Evolutionary conservation across 108 stramenopile genomes (phyloP).

Genomic region (Nitzschia sp.): DNA sequence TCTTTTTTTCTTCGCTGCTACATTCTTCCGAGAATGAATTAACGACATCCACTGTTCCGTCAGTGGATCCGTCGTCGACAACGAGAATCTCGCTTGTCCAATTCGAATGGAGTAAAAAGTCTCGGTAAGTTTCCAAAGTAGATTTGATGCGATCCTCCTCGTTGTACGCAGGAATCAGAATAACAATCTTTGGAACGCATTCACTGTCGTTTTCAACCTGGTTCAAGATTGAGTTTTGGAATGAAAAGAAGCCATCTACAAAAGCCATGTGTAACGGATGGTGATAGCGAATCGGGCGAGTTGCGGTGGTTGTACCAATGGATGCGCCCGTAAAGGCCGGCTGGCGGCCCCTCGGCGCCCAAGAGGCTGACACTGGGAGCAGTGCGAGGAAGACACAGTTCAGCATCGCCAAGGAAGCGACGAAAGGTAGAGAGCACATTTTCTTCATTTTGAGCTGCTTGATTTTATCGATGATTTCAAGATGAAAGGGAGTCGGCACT

Average conservation of each 20-base stretch:
- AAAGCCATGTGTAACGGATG: not conserved
- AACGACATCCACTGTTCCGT: slow-evolving; percentile 47
- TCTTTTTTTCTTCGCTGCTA: slow-evolving; percentile 22
- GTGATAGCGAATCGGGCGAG: not conserved
- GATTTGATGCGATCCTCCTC: slow-evolving; percentile 65
- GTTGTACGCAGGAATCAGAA: slow-evolving; percentile 82
- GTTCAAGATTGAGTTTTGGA: not conserved
- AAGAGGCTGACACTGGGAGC: not conserved
- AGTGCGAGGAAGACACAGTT: not conserved
- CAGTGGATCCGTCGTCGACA: slow-evolving; percentile 80
- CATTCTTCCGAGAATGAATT: not conserved
- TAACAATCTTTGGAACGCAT: slow-evolving; percentile 39
- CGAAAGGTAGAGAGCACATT: not conserved
- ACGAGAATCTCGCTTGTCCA: slow-evolving; percentile 42
- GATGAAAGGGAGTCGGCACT: no score
- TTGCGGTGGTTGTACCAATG: not conserved
- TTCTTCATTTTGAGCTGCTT: no score
- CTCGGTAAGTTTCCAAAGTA: slow-evolving; percentile 52
- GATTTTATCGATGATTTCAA: no score
- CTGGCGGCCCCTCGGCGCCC: not conserved
- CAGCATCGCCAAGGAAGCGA: not conserved
- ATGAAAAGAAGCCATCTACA: not conserved
- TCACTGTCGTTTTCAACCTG: not conserved
- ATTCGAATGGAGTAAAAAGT: slow-evolving; percentile 33
- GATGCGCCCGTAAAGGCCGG: not conserved